Conservation (phyloP, 257 asterid species). For the Gentiana straminea region DNA sequence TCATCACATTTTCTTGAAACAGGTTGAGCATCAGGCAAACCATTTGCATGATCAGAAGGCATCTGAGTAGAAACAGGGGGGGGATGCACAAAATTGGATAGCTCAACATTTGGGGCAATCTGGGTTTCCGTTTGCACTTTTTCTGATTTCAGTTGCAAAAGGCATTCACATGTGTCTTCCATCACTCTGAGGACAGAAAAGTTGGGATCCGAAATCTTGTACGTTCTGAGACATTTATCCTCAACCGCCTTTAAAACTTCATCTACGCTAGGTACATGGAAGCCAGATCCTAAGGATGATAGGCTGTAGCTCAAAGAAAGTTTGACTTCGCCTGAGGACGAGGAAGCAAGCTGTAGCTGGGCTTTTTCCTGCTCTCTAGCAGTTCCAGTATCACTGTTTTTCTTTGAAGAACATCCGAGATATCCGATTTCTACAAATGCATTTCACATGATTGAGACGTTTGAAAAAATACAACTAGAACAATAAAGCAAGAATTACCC, state of each 20-base stretch:
- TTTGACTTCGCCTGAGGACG: conserved; percentile 23
- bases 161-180: conserved; percentile 43
- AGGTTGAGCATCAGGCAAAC: conserved; percentile 14
- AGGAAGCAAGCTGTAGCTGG: conserved; percentile 17
- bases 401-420: conserved; percentile 16
- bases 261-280: conserved; percentile 16
- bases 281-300: conserved; percentile 10
- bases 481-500: too few species aligned
- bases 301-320: conserved; percentile 11
- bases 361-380: neutral
- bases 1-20: conserved; percentile 17
- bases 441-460: too few species aligned
- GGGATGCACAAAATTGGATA: neutral
- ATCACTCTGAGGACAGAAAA: conserved; percentile 40
- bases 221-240: conserved; percentile 28
- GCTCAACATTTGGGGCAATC: neutral
- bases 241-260: conserved; percentile 17
- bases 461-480: too few species aligned
- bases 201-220: conserved; percentile 29
- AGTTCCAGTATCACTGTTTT: conserved; percentile 7
- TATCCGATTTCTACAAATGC: too few species aligned
- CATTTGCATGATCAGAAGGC: conserved; percentile 13
- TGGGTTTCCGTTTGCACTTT: neutral
- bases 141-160: conserved; percentile 32
- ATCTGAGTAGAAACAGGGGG: neutral